Conservation (phyloP, 306 rosid genomes). For the Trifolium repens region DNA sequence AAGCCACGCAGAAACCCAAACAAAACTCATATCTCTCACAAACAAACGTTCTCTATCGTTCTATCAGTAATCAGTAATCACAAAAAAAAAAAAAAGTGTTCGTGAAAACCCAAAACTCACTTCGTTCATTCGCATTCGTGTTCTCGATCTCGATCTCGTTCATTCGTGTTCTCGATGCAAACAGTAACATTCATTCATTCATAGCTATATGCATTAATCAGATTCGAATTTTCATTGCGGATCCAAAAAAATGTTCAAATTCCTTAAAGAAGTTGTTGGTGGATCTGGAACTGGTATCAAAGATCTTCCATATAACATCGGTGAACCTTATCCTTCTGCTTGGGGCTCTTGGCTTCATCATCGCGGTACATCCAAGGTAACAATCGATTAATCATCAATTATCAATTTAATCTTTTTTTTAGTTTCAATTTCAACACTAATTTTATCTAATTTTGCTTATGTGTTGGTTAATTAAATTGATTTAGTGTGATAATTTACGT, state of each 20-base stretch:
- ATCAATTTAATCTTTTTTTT: neutral
- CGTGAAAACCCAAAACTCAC: too few species aligned
- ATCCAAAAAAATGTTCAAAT: conserved; percentile 62
- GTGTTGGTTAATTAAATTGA: too few species aligned
- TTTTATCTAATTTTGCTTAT: too few species aligned
- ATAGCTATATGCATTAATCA: neutral
- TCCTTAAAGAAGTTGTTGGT: conserved; percentile 90
- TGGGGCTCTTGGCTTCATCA: conserved; percentile 99
- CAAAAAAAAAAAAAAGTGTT: too few species aligned
- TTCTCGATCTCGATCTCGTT: too few species aligned
- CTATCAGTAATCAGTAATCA: too few species aligned
- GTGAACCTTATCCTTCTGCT: conserved; percentile 83
- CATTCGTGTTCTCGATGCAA: conserved; percentile 36
- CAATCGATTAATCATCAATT: neutral
- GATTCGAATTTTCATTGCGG: conserved; percentile 32
- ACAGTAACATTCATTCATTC: neutral
- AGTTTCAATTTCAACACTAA: conserved; percentile 37
- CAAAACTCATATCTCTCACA: too few species aligned
- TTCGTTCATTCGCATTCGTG: too few species aligned
- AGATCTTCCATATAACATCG: conserved; percentile 93
- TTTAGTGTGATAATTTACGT: too few species aligned
- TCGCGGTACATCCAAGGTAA: conserved; percentile 88
- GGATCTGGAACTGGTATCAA: conserved; percentile 90
- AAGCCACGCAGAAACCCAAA: too few species aligned
- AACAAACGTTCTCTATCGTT: too few species aligned